Conservation (phyloP, 495 filamentous ascomycete genomes). For the Penicillium waksmanii region DNA sequence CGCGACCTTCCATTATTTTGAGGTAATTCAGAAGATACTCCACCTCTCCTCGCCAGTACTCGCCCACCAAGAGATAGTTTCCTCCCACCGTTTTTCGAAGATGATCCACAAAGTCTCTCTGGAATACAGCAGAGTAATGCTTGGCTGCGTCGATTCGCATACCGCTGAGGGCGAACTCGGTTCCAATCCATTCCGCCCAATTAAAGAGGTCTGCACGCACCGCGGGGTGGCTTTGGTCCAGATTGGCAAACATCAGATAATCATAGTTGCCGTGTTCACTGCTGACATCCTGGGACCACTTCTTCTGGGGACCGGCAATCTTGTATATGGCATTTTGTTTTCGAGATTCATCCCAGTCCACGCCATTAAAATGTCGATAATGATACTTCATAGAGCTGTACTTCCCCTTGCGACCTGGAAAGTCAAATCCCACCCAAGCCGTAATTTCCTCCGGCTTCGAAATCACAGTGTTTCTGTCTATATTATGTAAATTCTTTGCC, state of each 20-base stretch:
- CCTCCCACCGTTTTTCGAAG: conserved; percentile 53
- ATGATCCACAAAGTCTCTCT: conserved; percentile 59
- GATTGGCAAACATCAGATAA: conserved; percentile 69
- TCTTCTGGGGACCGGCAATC: conserved; percentile 61
- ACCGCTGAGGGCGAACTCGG: conserved; percentile 62
- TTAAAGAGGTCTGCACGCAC: conserved; percentile 64
- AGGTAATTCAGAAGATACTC: conserved; percentile 60
- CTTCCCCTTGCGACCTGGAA: conserved; percentile 60
- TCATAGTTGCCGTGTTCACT: conserved; percentile 73
- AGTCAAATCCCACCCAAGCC: conserved; percentile 70
- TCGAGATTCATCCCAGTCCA: conserved; percentile 65
- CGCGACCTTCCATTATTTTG: conserved; percentile 59
- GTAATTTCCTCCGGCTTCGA: conserved; percentile 63
- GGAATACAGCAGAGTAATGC: conserved; percentile 70
- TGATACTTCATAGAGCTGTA: conserved; percentile 67
- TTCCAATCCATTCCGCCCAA: conserved; percentile 70
- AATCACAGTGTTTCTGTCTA: conserved; percentile 59
- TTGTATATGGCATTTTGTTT: conserved; percentile 67
- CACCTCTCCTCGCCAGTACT: conserved; percentile 71
- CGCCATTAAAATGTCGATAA: conserved; percentile 70
- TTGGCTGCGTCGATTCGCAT: conserved; percentile 75
- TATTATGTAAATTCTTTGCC: too few relatives aligned
- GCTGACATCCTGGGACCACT: conserved; percentile 68
- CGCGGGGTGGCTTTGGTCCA: conserved; percentile 70
- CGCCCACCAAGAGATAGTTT: conserved; percentile 69